A percentile compares a stretch with the other conserved stretches of the same genome.
Evolutionary conservation across 768 basidiomycete species (phyloP).

Genomic region (Rhizopogon vesiculosus): DNA sequence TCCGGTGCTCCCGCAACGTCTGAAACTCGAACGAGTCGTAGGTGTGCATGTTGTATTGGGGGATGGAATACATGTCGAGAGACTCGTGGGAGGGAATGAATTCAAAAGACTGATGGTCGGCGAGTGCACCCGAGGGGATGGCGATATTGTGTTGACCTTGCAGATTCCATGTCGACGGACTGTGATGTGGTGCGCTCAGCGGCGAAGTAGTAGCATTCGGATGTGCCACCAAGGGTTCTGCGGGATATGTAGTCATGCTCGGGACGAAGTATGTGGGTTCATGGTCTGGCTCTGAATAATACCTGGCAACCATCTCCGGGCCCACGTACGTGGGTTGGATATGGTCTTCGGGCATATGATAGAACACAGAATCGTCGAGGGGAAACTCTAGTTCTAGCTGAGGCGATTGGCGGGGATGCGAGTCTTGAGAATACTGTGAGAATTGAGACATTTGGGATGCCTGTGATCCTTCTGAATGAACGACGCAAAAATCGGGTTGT

Average conservation of each 20-base stretch:
- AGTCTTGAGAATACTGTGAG: constrained; percentile 2
- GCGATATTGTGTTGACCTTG: not conserved
- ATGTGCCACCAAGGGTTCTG: constrained; percentile 8
- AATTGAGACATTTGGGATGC: constrained; percentile 15
- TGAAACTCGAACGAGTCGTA: constrained; percentile 32
- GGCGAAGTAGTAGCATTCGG: constrained; percentile 7
- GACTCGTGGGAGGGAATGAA: constrained; percentile 16
- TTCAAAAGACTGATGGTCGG: constrained; percentile 7
- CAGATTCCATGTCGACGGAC: not conserved
- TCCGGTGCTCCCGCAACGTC: constrained; percentile 23
- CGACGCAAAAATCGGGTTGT: not conserved
- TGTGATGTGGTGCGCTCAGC: not conserved
- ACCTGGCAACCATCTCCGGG: constrained; percentile 16
- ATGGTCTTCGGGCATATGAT: constrained; percentile 17
- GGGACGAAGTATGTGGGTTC: not conserved
- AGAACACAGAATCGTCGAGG: constrained; percentile 8
- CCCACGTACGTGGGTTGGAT: constrained; percentile 18
- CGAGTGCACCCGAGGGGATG: not conserved
- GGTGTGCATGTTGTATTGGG: constrained; percentile 12
- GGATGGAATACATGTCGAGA: constrained; percentile 12
- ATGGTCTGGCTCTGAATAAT: constrained; percentile 11
- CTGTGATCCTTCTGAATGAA: constrained; percentile 14
- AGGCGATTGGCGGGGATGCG: constrained; percentile 11
- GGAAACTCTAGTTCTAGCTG: constrained; percentile 10
- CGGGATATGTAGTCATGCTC: constrained; percentile 15